Evolutionary conservation across 2,329 filamentous ascomycete species (phyloP), one percentile per base, ranked within the genome.

Genomic region (Clonostachys solani): DNA sequence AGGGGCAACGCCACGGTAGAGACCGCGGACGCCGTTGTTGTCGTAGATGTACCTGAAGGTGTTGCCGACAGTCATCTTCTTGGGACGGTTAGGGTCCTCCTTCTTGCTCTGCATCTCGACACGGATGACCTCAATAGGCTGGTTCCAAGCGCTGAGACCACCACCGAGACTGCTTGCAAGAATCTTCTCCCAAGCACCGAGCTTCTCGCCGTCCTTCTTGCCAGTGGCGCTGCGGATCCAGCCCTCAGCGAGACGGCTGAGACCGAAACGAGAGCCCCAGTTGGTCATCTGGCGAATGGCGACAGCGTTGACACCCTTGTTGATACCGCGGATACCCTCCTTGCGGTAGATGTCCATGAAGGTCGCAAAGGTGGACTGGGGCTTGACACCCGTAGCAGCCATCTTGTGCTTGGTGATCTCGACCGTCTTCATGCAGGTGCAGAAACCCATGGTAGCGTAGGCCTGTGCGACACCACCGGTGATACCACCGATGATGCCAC

Each of bases 91-190:
- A 51, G 94, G 92, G 67, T 99, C 94, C 60, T 88, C 89, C 60
- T 87, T 96, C 85, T 96, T 97, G 77, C 89, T 95, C 84, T 99
- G 94, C 90, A 99, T 96, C 82, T 99, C 94, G 52, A 99, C 92
- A 55, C 94, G 90, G 67, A 99, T 96, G 66, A 99, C 94, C 82
- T 99, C 94, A 67, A 99, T 99, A 53, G 94, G 94, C 80, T 99
- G 94, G 75, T 99, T 99, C 94, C 94, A 99, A 55, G 94, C 94
- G 53, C 85, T 91, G 61, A 99, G 78, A 66, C 94, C 94, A 81
- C 94, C 94, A 74, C 94, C 94, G 10, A 99, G 67, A 55, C 83
- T 83, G 53, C 86, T 89, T 43, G 94, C 92, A 48, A 89, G 67
- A 63, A 99, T 86, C 83, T 97, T 97, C 79, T 99, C 94, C 51